Evolutionary conservation across 2,329 filamentous ascomycete species (phyloP).

Genomic region (Xylaria polymorpha): DNA sequence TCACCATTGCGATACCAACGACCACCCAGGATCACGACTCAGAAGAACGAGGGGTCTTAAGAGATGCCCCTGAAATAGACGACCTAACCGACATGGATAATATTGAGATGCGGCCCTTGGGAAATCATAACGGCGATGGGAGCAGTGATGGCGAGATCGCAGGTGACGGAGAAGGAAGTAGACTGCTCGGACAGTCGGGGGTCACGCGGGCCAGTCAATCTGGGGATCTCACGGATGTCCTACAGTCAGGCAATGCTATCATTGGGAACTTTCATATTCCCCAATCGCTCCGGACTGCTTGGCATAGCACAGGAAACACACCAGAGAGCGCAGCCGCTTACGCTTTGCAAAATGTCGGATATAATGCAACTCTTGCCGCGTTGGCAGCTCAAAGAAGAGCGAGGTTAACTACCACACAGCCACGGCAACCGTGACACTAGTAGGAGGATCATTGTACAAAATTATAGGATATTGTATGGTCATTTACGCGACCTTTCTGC

Average conservation of each 20-base stretch:
- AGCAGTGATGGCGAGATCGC: constrained; percentile 35
- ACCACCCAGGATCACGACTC: constrained; percentile 64
- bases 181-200: constrained; percentile 44
- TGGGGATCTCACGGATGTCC: constrained; percentile 54
- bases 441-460: constrained; percentile 44
- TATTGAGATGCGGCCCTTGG: constrained; percentile 59
- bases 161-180: constrained; percentile 45
- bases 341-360: constrained; percentile 65
- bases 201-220: constrained; percentile 42
- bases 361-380: constrained; percentile 65
- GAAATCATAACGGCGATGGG: constrained; percentile 37
- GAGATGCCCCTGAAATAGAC: constrained; percentile 53
- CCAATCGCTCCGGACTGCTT: constrained; percentile 61
- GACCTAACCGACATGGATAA: constrained; percentile 54
- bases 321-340: constrained; percentile 61
- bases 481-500: constrained; percentile 79
- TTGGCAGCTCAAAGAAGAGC: constrained; percentile 60
- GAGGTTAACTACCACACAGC: constrained; percentile 48
- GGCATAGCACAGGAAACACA: constrained; percentile 53
- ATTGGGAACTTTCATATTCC: constrained; percentile 66
- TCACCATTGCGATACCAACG: constrained; percentile 40
- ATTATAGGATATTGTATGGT: constrained; percentile 46
- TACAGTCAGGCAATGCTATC: constrained; percentile 67
- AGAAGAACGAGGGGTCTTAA: constrained; percentile 65
- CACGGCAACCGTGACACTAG: constrained; percentile 42